phyloP scores from a whole-genome alignment of 352 stramenopile species.

The Phytophthora hybrid region DNA sequence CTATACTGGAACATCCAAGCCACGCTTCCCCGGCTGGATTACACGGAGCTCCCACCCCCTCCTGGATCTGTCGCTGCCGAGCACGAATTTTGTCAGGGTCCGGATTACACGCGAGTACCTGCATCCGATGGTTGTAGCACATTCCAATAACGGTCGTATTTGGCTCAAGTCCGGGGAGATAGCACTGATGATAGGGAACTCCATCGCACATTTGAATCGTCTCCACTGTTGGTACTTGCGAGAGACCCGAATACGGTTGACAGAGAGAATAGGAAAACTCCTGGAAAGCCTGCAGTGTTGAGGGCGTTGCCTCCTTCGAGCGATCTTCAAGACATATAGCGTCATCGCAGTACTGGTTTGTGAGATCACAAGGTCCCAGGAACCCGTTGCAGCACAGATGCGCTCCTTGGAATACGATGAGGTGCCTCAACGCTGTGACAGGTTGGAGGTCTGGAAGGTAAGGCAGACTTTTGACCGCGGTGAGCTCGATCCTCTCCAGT shows the following conservation, averaged over 20 bases:
- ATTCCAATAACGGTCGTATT: slow-evolving; percentile 31
- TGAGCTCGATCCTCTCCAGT: slow-evolving; percentile 34
- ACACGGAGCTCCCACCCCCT: slow-evolving; percentile 22
- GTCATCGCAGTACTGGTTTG: slow-evolving; percentile 30
- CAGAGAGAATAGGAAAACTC: slow-evolving; percentile 29
- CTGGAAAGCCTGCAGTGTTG: slow-evolving; percentile 21
- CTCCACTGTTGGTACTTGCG: not conserved
- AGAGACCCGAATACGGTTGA: slow-evolving; percentile 7
- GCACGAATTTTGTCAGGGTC: slow-evolving; percentile 39
- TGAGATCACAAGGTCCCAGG: slow-evolving; percentile 34
- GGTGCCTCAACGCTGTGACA: slow-evolving; percentile 11
- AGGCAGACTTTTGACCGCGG: slow-evolving; percentile 8
- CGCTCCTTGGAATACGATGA: slow-evolving; percentile 31
- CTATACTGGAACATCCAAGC: slow-evolving; percentile 29
- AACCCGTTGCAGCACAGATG: slow-evolving; percentile 56
- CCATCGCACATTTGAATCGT: slow-evolving; percentile 42
- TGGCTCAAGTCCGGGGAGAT: slow-evolving; percentile 12
- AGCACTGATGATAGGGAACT: slow-evolving; percentile 39
- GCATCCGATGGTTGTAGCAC: slow-evolving; percentile 48
- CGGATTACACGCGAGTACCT: slow-evolving; percentile 43
- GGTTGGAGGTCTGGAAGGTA: slow-evolving; percentile 27
- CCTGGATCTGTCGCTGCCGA: slow-evolving; percentile 36
- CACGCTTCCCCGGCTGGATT: slow-evolving; percentile 36
- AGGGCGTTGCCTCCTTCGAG: not conserved
- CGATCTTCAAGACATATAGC: slow-evolving; percentile 26